Percentiles rank a stretch among this genome's conserved stretches.
Conservation (phyloP, 2,329 filamentous ascomycete genomes). For the Stemphylium beticola region DNA sequence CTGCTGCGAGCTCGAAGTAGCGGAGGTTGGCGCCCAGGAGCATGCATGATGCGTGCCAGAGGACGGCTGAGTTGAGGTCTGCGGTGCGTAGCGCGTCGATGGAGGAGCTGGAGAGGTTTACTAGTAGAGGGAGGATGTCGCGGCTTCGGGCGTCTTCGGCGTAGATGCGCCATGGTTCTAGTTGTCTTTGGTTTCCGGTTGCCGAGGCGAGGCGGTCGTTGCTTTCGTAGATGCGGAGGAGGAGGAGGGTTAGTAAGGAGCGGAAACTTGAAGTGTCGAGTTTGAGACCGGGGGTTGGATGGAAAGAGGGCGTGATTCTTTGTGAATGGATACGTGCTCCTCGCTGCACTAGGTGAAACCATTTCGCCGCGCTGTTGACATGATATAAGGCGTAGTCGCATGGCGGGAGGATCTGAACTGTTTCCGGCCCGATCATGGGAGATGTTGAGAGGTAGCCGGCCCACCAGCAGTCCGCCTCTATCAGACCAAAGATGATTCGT, state of each 20-base stretch:
- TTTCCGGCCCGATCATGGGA: conserved; percentile 55
- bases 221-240: conserved; percentile 43
- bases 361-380: conserved; percentile 46
- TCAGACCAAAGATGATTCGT: conserved; percentile 54
- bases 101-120: conserved; percentile 50
- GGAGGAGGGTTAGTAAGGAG: conserved; percentile 39
- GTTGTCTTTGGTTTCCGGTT: conserved; percentile 33
- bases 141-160: conserved; percentile 56
- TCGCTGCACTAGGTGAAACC: conserved; percentile 40
- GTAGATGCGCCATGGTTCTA: conserved; percentile 52
- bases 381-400: conserved; percentile 55
- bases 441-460: conserved; percentile 56
- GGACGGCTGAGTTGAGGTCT: conserved; percentile 57
- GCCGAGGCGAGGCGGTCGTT: conserved; percentile 42
- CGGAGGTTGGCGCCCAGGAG: conserved; percentile 59
- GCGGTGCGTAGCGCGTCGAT: conserved; percentile 52
- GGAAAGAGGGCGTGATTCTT: conserved; percentile 43
- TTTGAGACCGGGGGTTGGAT: conserved; percentile 42
- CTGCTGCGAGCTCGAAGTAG: conserved; percentile 60
- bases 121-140: conserved; percentile 45
- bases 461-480: conserved; percentile 57
- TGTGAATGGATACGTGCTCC: conserved; percentile 39
- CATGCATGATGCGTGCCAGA: conserved; percentile 63
- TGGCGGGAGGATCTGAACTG: conserved; percentile 55
- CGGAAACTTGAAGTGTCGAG: conserved; percentile 40